Evolutionary conservation across 495 filamentous ascomycete genomes (phyloP), one percentile per base, ranked within the genome.

Genomic region (Cercophora newfieldiana): DNA sequence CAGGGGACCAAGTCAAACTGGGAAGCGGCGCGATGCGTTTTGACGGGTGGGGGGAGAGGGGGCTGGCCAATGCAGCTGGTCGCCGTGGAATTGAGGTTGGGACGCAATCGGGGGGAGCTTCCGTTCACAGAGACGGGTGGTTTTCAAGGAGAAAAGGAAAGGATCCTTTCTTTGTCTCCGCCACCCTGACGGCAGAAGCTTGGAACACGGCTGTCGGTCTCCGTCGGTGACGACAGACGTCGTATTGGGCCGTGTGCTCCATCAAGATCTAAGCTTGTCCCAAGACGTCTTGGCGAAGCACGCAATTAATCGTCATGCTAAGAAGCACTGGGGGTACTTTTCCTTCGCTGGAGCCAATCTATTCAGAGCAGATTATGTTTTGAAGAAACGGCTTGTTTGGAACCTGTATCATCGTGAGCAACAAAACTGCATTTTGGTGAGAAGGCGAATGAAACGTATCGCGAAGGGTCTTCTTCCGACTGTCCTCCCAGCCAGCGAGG

Each of bases 261-360:
- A 16, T 16, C 50, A 53, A 22, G n/a, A 12, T 24, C 50, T n/a
- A 53, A 53, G 50, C 50, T 53, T 26, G 50, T 1, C 50, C 50
- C 19, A 53, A 26, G 24, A 53, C 19, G 24, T 24, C 54, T 57
- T 57, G 54, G 54, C 54, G 12, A 2, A 22, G 54, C 54, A 30
- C 54, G 54, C 19, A 57, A 57, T 57, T 57, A 57, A 57, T 57
- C 54, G 54, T 57, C 54, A 57, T 57, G 54, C 54, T 57, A 57
- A 57, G 54, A 53, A 53, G 1, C 21, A 7, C 19, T 53, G 50
- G 2, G 2, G 6, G 54, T 29, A 7, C 22, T 7, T 53, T 14
- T 14, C n/a, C 25, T n/a, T 51, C 7, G 3, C 22, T 22, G 7
- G 54, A 22, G 30, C 14, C 54, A 57, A 57, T 57, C 16, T 30